Conservation (phyloP, 2,329 filamentous ascomycete genomes). For the Fusarium equiseti region DNA sequence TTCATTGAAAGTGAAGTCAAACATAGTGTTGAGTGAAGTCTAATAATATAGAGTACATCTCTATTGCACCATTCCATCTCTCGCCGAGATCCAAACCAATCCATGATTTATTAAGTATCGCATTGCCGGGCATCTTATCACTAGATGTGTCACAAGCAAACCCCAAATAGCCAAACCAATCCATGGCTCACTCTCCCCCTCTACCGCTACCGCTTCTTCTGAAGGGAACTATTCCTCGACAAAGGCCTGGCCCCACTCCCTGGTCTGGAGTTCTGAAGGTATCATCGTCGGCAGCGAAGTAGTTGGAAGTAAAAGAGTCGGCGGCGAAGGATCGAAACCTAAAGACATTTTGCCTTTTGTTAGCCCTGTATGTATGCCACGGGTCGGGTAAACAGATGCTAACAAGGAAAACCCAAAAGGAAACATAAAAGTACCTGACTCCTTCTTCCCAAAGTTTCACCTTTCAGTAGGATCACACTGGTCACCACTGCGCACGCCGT, state of each 20-base stretch:
- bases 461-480: background rate
- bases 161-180: background rate
- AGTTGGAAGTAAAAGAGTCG: too few relatives aligned
- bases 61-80: background rate
- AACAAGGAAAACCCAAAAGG: constrained; percentile 1
- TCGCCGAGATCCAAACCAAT: rapidly evolving
- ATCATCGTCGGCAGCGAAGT: background rate
- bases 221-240: background rate
- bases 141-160: too few relatives aligned
- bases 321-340: background rate
- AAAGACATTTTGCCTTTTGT: background rate
- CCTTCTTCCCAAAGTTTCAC: background rate
- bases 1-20: background rate
- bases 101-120: too few relatives aligned
- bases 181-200: background rate
- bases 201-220: background rate
- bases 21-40: background rate
- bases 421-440: background rate
- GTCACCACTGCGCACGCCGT: background rate
- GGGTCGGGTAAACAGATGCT: background rate
- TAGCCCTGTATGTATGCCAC: background rate
- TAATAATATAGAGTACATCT: background rate
- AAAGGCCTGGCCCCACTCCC: background rate
- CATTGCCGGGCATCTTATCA: too few relatives aligned
- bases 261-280: background rate